Base-by-base conservation (phyloP, 75 land plant genomes). In the Ceratopteris richardii region DNA sequence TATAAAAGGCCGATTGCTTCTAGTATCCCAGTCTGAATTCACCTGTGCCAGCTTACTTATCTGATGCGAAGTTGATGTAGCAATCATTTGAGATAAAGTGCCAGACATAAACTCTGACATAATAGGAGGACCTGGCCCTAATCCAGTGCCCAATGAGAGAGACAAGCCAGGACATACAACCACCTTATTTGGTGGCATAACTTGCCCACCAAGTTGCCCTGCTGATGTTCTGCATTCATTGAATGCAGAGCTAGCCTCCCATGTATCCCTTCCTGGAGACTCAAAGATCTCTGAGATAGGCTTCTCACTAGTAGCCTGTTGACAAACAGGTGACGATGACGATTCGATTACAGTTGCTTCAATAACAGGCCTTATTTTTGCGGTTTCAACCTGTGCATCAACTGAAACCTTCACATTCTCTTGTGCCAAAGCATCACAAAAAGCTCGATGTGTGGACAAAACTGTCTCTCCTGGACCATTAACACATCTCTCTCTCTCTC, bases 361-460 rank as follows among this genome's bases (percentile, higher is more conserved):
- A 3, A 3, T 33, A 33, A 9, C 37, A 4, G 37, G 37, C 12
- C 48, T 46, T 46, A 2, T n/a, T 46, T 5, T n/a, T 5, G 21
- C 48, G 21, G n/a, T 14, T 20, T 46, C 14, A 3, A 46, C 48
- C 48, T 4, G 48, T 17, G 12, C 17, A 17, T 46, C 14, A 2
- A 17, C 81, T 14, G 73, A 51, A 0, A 83, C 71, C 67, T 82
- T 74, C 18, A 88, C 85, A 29, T 80, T 79, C 64, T 90, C 96
- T 68, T 90, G 85, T 20, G 96, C 92, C 66, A 88, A 55, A 21
- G 93, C 93, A 69, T 85, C 89, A 30, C 89, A 88, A 67, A 86
- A 90, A 20, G 96, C 92, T 54, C 96, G 69, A 54, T 90, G 96
- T 12, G 96, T 90, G n/a, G 29, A 90, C 76, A 73, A 86, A 90